These are phyloP conservation scores for Chrysanthemum lavandulifolium DNA, from an alignment of 129 eudicot genomes.

Conservation along the genomic window DNA sequence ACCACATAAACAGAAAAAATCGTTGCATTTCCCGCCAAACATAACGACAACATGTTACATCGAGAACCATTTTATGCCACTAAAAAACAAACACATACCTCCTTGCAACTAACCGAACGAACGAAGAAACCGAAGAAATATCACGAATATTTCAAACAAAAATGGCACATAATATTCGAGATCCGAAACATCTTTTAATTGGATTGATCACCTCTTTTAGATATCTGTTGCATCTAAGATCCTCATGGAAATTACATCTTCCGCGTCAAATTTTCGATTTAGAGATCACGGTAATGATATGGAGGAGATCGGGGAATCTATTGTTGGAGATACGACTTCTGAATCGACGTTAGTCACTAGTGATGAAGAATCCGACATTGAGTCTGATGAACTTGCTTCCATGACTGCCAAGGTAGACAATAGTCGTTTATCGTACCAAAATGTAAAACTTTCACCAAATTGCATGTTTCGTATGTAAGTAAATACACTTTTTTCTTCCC, in stretches of 20 bases:
- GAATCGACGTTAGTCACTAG: conserved; percentile 47
- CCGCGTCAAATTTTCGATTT: conserved; percentile 55
- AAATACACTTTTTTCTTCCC: too few species aligned
- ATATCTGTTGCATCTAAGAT: conserved; percentile 7
- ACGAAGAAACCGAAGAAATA: conserved; percentile 51
- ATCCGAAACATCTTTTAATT: conserved; percentile 27
- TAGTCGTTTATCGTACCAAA: too few species aligned
- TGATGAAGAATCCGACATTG: conserved; percentile 39
- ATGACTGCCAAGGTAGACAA: conserved; percentile 75
- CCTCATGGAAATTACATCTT: conserved; percentile 45
- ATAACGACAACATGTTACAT: conserved; percentile 24
- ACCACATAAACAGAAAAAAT: not conserved
- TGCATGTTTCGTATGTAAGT: not conserved
- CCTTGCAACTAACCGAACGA: conserved; percentile 27
- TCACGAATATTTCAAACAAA: conserved; percentile 23
- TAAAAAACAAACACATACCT: conserved; percentile 19
- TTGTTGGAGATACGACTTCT: conserved; percentile 32
- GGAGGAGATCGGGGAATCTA: conserved; percentile 43
- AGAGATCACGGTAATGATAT: conserved; percentile 54
- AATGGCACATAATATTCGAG: conserved; percentile 30
- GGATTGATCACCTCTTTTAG: conserved; percentile 14
- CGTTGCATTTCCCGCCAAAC: conserved; percentile 32
- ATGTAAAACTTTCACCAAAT: too few species aligned
- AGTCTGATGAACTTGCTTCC: conserved; percentile 56
- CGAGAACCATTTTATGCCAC: not conserved